These are phyloP conservation scores for Pythium biforme DNA, from an alignment of 352 stramenopile genomes.

Conservation along the genomic window DNA sequence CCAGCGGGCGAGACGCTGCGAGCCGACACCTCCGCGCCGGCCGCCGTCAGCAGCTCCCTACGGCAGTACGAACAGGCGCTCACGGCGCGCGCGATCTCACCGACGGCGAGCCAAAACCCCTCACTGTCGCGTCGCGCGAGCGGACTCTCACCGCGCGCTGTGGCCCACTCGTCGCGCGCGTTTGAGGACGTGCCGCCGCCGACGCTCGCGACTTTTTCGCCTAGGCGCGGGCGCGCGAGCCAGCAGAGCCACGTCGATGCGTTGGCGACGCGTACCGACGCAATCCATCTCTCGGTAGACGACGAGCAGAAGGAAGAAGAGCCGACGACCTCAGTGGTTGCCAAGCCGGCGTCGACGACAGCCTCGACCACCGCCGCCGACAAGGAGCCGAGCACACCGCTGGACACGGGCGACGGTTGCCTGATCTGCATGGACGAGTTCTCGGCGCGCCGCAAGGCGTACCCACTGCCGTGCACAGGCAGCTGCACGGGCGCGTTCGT, in stretches of 20 bases:
- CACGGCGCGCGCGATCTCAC: slow-evolving; percentile 25
- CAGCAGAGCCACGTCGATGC: slow-evolving; percentile 3
- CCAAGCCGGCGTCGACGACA: slow-evolving; percentile 12
- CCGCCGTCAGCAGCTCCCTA: slow-evolving; percentile 30
- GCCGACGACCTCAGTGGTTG: not conserved
- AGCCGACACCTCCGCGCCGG: slow-evolving; percentile 2
- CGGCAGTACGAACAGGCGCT: slow-evolving; percentile 54
- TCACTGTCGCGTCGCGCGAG: not conserved
- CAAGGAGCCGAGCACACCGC: slow-evolving; percentile 24
- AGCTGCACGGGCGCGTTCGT: slow-evolving; percentile 77
- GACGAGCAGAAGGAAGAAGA: slow-evolving; percentile 37
- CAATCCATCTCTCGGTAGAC: slow-evolving; percentile 28
- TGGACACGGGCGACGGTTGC: slow-evolving; percentile 48
- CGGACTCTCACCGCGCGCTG: slow-evolving; percentile 42
- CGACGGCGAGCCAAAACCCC: not conserved
- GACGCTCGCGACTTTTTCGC: slow-evolving; percentile 55
- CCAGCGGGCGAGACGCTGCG: slow-evolving; percentile 14
- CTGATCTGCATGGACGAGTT: slow-evolving; percentile 91
- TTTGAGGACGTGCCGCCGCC: slow-evolving; percentile 40
- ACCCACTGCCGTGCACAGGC: slow-evolving; percentile 78
- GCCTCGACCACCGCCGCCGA: slow-evolving; percentile 17
- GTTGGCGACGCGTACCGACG: slow-evolving; percentile 11
- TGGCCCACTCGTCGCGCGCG: slow-evolving; percentile 58
- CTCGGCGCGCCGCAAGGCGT: slow-evolving; percentile 76
- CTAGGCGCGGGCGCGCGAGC: slow-evolving; percentile 41